Base-by-base conservation (phyloP, 2,329 filamentous ascomycete species). In the Fusarium siculi region DNA sequence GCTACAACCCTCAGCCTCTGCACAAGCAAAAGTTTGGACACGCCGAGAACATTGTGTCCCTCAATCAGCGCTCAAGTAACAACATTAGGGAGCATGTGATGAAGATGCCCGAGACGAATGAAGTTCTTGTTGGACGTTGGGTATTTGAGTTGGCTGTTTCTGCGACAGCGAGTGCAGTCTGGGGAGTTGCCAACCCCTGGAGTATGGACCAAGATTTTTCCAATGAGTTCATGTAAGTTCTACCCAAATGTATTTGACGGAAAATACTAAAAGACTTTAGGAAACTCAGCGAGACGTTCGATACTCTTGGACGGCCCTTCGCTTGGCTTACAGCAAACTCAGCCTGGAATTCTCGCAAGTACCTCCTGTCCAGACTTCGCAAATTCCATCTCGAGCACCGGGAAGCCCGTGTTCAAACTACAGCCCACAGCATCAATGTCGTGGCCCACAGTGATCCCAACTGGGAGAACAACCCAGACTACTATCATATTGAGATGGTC, bases 401-500 rank as follows among this genome's bases (percentile, higher is more conserved):
- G 9, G 67, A 75, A 9, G 62, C 71, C 10, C 75, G 77, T 9
- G 28, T 77, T 15, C 46, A 56, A 30, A 75, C 77, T 18, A 73
- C 77, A 0, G 79, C 78, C 7, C 79, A 80, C 30, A 73, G 70
- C 21, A 79, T 81, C 73, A 80, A 81, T 19, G 75, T 79, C 30
- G 70, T 80, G 8, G 78, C 77, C 34, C 73, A 79, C 39, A 74
- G 72, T 4, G 79, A 80, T 40, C 68, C 73, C 4, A 21, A 78
- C 53, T 80, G 79, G 79, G 78, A 80, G 37, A 75, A 57, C 16
- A 80, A 80, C 64, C 66, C 68, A 8, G 79, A 80, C 63, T 80
- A 80, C 58, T 80, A 78, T 61, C 75, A 78, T 14, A 77, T 79
- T 25, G 79, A 80, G 58, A 78, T 80, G 70, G 77, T 80, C 40